Evolutionary conservation across 2,329 filamentous ascomycete genomes (phyloP), one percentile per base, ranked within the genome.

Genomic region (Venturia aucupariae): DNA sequence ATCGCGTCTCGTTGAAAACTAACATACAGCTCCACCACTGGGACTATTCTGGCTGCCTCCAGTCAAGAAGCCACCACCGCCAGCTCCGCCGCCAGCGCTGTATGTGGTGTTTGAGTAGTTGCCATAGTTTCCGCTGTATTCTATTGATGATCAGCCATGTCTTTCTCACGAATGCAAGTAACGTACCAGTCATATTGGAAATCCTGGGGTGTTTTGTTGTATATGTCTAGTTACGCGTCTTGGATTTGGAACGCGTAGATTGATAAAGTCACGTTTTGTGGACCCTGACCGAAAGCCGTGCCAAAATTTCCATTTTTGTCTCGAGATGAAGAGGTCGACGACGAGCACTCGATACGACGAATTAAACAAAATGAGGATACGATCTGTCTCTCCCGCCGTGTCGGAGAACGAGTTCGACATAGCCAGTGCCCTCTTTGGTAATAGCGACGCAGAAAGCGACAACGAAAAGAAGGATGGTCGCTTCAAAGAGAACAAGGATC

Each of bases 341-440:
- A 51, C 46, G 11, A 46, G 17, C 10, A 4, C 46, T 24, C 22
- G 24, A 17, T 27, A 51, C 46, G 10, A 27, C n/a, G 10, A 22
- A 57, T n/a, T 32, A 57, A 57, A 1, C 1, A 60, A 60, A 42
- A 96, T 95, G 90, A 82, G 83, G 77, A 81, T 81, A 74, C 87
- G 90, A 72, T 86, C 85, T 72, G 82, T 83, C 65, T 97, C 94
- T 54, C 94, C 93, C 66, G 86, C 91, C 60, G 81, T 84, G 65
- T 97, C 93, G 61, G 93, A 97, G 77, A 89, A 87, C 68, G 94
- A 96, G 73, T 86, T 95, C 72, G 94, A 99, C 72, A 97, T 99
- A 63, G 86, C 91, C 24, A 86, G 83, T 67, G 87, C 88, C 2
- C 81, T 97, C 13, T 89, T 93, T 71, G 83, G 86, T 63, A 83